Evolutionary conservation across 2,329 filamentous ascomycete species (phyloP).

Genomic region (Alternaria gaisen): DNA sequence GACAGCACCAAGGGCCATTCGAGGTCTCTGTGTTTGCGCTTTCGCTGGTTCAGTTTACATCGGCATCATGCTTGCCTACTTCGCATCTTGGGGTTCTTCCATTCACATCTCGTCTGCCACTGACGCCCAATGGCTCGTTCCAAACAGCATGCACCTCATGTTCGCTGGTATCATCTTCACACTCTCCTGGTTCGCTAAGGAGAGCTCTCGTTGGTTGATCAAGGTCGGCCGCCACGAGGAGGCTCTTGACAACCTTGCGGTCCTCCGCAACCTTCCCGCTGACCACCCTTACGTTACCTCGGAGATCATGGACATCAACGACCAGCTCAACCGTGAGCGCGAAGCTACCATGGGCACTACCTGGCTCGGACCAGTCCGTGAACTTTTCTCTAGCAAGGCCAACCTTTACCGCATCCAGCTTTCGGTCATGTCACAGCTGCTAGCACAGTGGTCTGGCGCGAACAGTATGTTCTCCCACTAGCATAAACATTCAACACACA

Average conservation of each 20-base stretch:
- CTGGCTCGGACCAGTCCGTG: slow-evolving; percentile 71
- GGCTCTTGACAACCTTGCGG: slow-evolving; percentile 64
- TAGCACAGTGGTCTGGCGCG: slow-evolving; percentile 78
- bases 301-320: slow-evolving; percentile 71
- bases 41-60: slow-evolving; percentile 78
- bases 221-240: slow-evolving; percentile 69
- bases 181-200: slow-evolving; percentile 73
- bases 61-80: slow-evolving; percentile 82
- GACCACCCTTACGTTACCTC: slow-evolving; percentile 69
- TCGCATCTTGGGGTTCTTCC: slow-evolving; percentile 67
- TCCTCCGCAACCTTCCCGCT: slow-evolving; percentile 66
- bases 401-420: slow-evolving; percentile 80
- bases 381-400: slow-evolving; percentile 71
- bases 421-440: slow-evolving; percentile 72
- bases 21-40: slow-evolving; percentile 76
- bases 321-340: slow-evolving; percentile 73
- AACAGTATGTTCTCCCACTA: slow-evolving; percentile 46
- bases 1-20: slow-evolving; percentile 72
- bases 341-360: slow-evolving; percentile 74
- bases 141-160: slow-evolving; percentile 79
- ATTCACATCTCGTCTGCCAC: slow-evolving; percentile 60
- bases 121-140: slow-evolving; percentile 66
- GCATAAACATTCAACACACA: background rate
- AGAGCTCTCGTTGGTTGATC: slow-evolving; percentile 76
- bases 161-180: slow-evolving; percentile 76